A percentile compares a stretch with the other conserved stretches of the same genome.
phyloP scores from a whole-genome alignment of 257 asterid species.

The Petunia axillaris region DNA sequence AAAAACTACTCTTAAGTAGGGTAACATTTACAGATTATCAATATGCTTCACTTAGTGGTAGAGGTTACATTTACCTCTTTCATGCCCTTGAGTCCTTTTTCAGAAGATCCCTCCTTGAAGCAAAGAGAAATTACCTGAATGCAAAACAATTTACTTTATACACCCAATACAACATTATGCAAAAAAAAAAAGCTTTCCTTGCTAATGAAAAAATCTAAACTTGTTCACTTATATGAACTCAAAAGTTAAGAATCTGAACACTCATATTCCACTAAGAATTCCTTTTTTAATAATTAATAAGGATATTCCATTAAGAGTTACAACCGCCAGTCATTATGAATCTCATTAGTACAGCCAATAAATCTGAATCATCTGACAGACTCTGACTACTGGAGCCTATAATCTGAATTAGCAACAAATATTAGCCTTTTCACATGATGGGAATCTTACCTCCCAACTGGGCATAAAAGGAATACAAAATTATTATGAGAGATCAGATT shows the following conservation, averaged over 20 bases:
- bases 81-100: slow-evolving; percentile 29
- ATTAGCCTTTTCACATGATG: slow-evolving; percentile 18
- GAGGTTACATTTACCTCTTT: slow-evolving; percentile 30
- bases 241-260: neutral
- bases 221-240: neutral
- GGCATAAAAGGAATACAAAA: neutral
- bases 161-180: neutral
- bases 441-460: neutral
- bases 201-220: neutral
- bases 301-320: neutral
- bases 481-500: neutral
- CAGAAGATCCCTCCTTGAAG: slow-evolving; percentile 36
- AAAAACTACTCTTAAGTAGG: neutral
- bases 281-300: too few species aligned
- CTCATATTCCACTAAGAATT: neutral
- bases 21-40: slow-evolving; percentile 21
- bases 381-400: neutral
- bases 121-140: slow-evolving; percentile 39
- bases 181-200: neutral
- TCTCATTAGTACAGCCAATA: slow-evolving; percentile 1
- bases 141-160: slow-evolving; percentile 13
- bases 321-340: neutral
- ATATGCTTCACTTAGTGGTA: slow-evolving; percentile 6
- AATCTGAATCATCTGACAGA: neutral
- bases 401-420: slow-evolving; percentile 7